phyloP scores from a whole-genome alignment of 208 protist genomes.

The Herpetomonas samuelpessoai region DNA sequence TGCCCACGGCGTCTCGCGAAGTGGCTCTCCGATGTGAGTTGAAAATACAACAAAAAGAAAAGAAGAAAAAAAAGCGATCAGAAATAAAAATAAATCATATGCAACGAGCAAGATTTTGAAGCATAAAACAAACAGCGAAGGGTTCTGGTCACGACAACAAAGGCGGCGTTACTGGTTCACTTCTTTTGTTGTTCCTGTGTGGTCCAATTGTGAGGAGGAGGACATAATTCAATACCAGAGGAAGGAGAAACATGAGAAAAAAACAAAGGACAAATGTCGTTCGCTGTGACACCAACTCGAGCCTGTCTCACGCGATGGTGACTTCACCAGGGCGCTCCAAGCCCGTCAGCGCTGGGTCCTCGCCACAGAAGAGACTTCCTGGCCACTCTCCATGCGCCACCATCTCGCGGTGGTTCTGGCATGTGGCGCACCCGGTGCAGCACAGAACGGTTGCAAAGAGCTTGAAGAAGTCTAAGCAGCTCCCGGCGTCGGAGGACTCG shows the following conservation, averaged over 20 bases:
- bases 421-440: slow-evolving; percentile 25
- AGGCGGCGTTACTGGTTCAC: no score
- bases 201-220: no score
- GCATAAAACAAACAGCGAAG: background rate
- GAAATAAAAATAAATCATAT: slow-evolving; percentile 6
- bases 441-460: slow-evolving; percentile 14
- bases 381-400: slow-evolving; percentile 28
- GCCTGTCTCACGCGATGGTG: background rate
- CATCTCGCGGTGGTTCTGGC: slow-evolving; percentile 49
- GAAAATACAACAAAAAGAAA: slow-evolving; percentile 4
- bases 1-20: no score
- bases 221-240: no score
- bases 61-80: slow-evolving; percentile 9
- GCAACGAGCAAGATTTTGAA: no score
- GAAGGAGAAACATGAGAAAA: no score
- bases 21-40: no score
- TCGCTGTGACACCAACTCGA: no score
- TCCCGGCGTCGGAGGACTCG: no score
- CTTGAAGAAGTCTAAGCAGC: slow-evolving; percentile 5
- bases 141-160: background rate
- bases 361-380: slow-evolving; percentile 21
- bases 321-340: background rate
- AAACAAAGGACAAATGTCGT: no score
- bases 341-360: slow-evolving; percentile 11
- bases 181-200: no score